Percentiles rank a stretch among this genome's conserved stretches.
These are phyloP conservation scores for Closterium sp. DNA, from an alignment of 139 green algal species.

Conservation along the genomic window DNA sequence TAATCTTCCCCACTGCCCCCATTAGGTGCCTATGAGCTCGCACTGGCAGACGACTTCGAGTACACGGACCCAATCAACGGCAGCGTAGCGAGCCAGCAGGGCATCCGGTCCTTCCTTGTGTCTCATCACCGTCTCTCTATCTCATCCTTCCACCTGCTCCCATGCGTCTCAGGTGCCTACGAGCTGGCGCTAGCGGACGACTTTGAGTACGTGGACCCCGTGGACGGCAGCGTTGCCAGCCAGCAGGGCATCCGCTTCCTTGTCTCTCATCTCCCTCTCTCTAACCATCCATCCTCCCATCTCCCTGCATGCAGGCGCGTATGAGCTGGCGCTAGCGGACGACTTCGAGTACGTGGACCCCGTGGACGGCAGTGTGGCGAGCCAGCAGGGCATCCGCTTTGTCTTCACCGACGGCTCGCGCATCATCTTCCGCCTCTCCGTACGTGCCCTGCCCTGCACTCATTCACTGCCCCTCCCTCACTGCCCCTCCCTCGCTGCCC, in stretches of 20 bases:
- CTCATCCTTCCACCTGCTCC: background rate
- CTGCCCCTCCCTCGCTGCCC: too few relatives aligned
- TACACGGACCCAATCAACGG: conserved; percentile 88
- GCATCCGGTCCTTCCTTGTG: conserved; percentile 73
- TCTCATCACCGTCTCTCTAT: background rate
- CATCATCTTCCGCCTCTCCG: conserved; percentile 78
- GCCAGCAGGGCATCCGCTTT: conserved; percentile 93
- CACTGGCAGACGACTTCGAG: conserved; percentile 90
- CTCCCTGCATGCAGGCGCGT: conserved; percentile 59
- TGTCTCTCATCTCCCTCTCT: background rate
- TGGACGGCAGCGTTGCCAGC: conserved; percentile 65
- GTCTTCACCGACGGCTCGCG: conserved; percentile 92
- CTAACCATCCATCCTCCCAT: background rate
- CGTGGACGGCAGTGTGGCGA: conserved; percentile 64
- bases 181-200: conserved; percentile 85
- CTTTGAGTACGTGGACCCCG: conserved; percentile 89
- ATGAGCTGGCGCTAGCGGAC: conserved; percentile 81
- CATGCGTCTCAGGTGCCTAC: conserved; percentile 58
- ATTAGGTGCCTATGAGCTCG: conserved; percentile 72
- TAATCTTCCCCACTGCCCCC: too few relatives aligned
- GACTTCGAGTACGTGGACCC: conserved; percentile 98
- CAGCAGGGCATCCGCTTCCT: conserved; percentile 64
- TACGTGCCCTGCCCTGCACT: background rate
- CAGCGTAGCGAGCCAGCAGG: conserved; percentile 81
- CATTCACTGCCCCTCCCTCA: too few relatives aligned